phyloP scores from a whole-genome alignment of 139 green algal genomes.

The Tetraselmis striata region DNA sequence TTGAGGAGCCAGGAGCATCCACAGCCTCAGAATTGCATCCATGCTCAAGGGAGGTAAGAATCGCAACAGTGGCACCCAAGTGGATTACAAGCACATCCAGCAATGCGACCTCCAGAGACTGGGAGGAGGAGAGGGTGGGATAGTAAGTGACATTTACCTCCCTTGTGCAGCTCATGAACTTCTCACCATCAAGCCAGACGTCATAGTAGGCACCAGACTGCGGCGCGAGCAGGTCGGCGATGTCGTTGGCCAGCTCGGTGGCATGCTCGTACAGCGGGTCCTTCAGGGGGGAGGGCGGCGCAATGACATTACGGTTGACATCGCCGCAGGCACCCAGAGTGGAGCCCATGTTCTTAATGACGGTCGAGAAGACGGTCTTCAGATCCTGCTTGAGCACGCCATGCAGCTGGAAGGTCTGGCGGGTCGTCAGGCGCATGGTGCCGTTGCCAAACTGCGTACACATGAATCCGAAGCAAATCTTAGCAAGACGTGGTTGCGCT shows the following conservation, averaged over 20 bases:
- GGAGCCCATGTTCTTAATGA: slow-evolving; percentile 98
- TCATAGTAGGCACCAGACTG: slow-evolving; percentile 98
- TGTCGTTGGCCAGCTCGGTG: slow-evolving; percentile 46
- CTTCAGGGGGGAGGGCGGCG: slow-evolving; percentile 63
- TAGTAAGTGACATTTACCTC: too few species aligned
- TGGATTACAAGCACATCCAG: too few species aligned
- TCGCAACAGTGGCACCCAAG: too few species aligned
- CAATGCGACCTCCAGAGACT: too few species aligned
- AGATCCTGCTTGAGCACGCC: slow-evolving; percentile 96
- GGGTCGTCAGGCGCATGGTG: slow-evolving; percentile 94
- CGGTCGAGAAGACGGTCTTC: slow-evolving; percentile 93
- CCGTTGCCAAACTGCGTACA: slow-evolving; percentile 95
- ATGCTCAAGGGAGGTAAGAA: too few species aligned
- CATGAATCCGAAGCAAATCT: too few species aligned
- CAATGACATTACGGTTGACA: slow-evolving; percentile 95
- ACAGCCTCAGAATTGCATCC: too few species aligned
- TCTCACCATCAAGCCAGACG: slow-evolving; percentile 98
- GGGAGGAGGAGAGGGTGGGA: too few species aligned
- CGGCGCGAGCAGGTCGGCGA: slow-evolving; percentile 68
- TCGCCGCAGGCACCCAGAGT: slow-evolving; percentile 95
- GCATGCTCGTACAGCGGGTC: slow-evolving; percentile 71
- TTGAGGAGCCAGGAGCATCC: too few species aligned
- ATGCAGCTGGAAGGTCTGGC: slow-evolving; percentile 98
- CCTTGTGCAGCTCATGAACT: slow-evolving; percentile 83
- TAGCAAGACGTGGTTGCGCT: too few species aligned